Evolutionary conservation across 2,329 filamentous ascomycete genomes (phyloP), one percentile per base, ranked within the genome.

Genomic region (Nigrospora osmanthi): DNA sequence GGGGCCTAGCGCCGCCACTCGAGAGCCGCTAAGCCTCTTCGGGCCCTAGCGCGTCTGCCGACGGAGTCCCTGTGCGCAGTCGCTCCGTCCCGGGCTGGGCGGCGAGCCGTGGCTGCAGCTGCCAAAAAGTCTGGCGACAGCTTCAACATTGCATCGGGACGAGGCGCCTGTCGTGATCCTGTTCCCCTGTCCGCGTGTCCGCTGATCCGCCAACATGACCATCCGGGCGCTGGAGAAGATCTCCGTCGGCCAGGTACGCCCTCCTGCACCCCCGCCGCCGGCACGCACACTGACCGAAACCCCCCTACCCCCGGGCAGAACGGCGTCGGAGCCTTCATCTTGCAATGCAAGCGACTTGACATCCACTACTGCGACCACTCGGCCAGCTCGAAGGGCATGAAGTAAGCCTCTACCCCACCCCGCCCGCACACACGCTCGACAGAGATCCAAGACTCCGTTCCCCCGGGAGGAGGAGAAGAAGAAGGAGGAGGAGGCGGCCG

Each of bases 301-400:
- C 15, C 15, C 46, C n/a, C n/a, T n/a, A n/a, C n/a, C n/a, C 28
- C 23, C n/a, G 15, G n/a, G 17, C 37, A 97, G 90, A 97, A 98
- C 73, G 93, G 93, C 76, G 77, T 97, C 55, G 91, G 91, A 59
- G 87, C 90, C 64, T 97, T 97, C 74, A 88, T 98, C 68, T 80
- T 96, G 47, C 91, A 95, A 73, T 98, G 93, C 81, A 95, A 89
- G 75, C 87, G 85, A 62, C 75, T 98, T 65, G 88, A 95, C 66
- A 88, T 98, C 62, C 87, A 95, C 72, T 98, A 95, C 73, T 97
- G 93, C 74, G 89, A 97, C 76, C 90, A 86, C 80, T 88, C 87
- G 47, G 93, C 90, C 51, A 95, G 88, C 66, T 97, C 91, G 34
- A 81, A 73, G 60, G 93, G 93, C 62, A 96, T 97, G 89, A 93